Conservation (phyloP, 495 filamentous ascomycete species). For the Trichocladium uniseriatum region DNA sequence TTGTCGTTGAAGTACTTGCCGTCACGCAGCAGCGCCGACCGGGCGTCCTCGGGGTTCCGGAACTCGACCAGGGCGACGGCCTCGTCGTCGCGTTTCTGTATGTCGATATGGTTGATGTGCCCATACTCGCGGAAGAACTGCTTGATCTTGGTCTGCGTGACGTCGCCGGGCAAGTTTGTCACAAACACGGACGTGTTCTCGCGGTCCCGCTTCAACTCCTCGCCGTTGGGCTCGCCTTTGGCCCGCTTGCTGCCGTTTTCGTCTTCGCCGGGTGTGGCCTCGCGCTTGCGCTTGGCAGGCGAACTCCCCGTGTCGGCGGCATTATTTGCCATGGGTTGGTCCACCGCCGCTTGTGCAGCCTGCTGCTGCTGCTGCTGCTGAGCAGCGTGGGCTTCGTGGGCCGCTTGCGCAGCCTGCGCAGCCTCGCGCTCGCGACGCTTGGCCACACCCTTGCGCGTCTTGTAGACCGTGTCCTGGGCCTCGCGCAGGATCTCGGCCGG, state of each 20-base stretch:
- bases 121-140: constrained; percentile 90
- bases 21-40: constrained; percentile 69
- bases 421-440: constrained; percentile 60
- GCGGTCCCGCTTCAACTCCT: constrained; percentile 61
- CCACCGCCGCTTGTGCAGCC: constrained; percentile 17
- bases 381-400: constrained; percentile 1
- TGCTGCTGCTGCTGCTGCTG: constrained; percentile 1
- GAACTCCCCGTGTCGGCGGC: constrained; percentile 18
- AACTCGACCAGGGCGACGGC: constrained; percentile 77
- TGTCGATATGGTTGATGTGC: constrained; percentile 63
- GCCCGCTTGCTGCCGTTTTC: constrained; percentile 48
- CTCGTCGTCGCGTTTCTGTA: constrained; percentile 49
- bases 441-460: constrained; percentile 51
- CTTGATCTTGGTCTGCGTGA: constrained; percentile 61
- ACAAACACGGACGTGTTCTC: constrained; percentile 82
- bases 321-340: constrained; percentile 26
- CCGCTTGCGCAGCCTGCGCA: constrained; percentile 28
- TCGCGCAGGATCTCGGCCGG: constrained; percentile 59
- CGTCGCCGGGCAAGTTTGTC: constrained; percentile 58
- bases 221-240: constrained; percentile 39
- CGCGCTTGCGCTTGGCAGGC: constrained; percentile 63
- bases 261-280: constrained; percentile 36
- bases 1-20: constrained; percentile 63
- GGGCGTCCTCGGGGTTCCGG: constrained; percentile 64
- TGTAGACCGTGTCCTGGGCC: constrained; percentile 59